Evolutionary conservation across 768 basidiomycete species (phyloP).

Genomic region (Filobasidium floriforme): DNA sequence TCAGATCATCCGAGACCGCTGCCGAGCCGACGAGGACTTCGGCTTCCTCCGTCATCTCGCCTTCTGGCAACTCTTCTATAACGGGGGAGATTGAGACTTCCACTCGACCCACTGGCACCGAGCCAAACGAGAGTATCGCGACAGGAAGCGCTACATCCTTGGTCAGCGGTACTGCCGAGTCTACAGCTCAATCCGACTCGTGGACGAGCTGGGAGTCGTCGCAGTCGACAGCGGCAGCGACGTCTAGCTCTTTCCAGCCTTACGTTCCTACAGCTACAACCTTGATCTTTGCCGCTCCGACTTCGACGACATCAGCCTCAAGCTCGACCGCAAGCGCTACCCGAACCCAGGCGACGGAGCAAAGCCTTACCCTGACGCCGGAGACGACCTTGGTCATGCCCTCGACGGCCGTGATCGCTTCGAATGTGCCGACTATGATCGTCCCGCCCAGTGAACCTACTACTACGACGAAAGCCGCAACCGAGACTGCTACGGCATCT

Average conservation of each 20-base stretch:
- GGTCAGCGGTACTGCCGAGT: neutral
- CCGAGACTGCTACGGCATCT: neutral
- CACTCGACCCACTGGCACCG: neutral
- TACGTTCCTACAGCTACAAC: slow-evolving; percentile 16
- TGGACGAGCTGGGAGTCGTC: neutral
- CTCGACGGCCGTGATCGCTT: slow-evolving; percentile 38
- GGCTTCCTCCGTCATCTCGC: neutral
- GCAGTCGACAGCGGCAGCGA: neutral
- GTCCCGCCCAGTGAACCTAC: slow-evolving; percentile 40
- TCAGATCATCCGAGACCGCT: no score
- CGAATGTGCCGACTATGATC: slow-evolving; percentile 41
- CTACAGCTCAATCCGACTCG: neutral
- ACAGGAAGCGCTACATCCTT: neutral
- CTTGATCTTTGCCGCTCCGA: slow-evolving; percentile 12
- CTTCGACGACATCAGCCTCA: slow-evolving; percentile 5
- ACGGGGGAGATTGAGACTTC: neutral
- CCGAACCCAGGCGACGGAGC: slow-evolving; percentile 34
- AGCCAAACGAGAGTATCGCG: neutral
- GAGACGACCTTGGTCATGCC: slow-evolving; percentile 25
- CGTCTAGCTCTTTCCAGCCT: slow-evolving; percentile 11
- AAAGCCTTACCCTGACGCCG: slow-evolving; percentile 18
- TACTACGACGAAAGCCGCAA: slow-evolving; percentile 30
- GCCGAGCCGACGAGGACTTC: no score
- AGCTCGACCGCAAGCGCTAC: slow-evolving; percentile 33
- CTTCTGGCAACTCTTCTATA: neutral